A percentile compares a stretch with the other conserved stretches of the same genome.
phyloP scores from a whole-genome alignment of 441 rosid species.

The Brassica balearica region DNA sequence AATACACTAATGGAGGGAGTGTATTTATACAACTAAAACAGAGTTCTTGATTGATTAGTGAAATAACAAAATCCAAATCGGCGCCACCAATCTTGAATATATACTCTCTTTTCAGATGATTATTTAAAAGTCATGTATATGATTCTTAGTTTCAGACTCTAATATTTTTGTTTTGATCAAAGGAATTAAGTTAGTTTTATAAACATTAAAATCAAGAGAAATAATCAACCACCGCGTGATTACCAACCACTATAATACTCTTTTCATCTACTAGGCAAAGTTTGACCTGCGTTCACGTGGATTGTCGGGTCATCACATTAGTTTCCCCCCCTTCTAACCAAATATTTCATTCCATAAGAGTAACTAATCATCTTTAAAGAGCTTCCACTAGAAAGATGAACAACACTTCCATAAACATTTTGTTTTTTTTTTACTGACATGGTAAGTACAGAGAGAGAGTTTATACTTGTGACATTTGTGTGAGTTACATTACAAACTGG shows the following conservation, averaged over 20 bases:
- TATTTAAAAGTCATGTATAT: slow-evolving; percentile 19
- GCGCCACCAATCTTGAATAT: slow-evolving; percentile 29
- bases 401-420: background rate
- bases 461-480: slow-evolving; percentile 4
- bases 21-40: slow-evolving; percentile 35
- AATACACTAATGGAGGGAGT: background rate
- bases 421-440: background rate
- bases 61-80: background rate
- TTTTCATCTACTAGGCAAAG: slow-evolving; percentile 36
- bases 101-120: slow-evolving; percentile 2
- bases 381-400: background rate
- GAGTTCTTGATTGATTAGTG: background rate
- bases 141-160: slow-evolving; percentile 23
- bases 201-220: background rate
- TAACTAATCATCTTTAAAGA: background rate
- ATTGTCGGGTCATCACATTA: slow-evolving; percentile 5
- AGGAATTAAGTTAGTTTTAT: background rate
- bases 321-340: background rate
- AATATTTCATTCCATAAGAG: background rate
- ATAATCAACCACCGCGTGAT: slow-evolving; percentile 31
- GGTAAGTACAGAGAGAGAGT: background rate
- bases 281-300: slow-evolving; percentile 30
- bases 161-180: background rate
- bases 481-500: slow-evolving; percentile 35
- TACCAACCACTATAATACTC: slow-evolving; percentile 12